Evolutionary conservation across 805 yeast genomes (phyloP).

Genomic region (Nakazawaea ernobii): DNA sequence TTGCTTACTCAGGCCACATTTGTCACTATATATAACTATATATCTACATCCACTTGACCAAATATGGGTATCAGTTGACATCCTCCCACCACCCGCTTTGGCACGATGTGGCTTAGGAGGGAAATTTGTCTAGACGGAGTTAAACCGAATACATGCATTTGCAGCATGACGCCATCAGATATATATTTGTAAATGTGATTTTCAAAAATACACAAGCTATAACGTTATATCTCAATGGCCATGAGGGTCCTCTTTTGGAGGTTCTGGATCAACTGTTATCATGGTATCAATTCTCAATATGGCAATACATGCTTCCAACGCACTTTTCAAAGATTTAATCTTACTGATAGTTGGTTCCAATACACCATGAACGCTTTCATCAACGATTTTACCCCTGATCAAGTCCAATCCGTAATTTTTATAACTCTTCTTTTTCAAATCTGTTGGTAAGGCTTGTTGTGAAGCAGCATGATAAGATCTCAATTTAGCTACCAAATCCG

Average conservation of each 20-base stretch:
- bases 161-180: too few relatives aligned
- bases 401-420: constrained; percentile 91
- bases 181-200: too few relatives aligned
- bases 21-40: too few relatives aligned
- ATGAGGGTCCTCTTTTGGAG: constrained; percentile 86
- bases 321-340: constrained; percentile 87
- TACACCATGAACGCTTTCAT: constrained; percentile 79
- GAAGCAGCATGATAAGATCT: constrained; percentile 96
- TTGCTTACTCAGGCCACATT: too few relatives aligned
- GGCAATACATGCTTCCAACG: constrained; percentile 97
- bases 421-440: constrained; percentile 76
- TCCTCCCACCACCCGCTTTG: too few relatives aligned
- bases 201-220: too few relatives aligned
- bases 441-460: constrained; percentile 81
- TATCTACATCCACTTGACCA: too few relatives aligned
- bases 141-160: too few relatives aligned
- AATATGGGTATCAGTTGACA: too few relatives aligned
- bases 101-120: too few relatives aligned
- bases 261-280: constrained; percentile 96
- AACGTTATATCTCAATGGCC: constrained; percentile 44
- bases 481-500: constrained; percentile 89
- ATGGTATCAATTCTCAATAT: constrained; percentile 96
- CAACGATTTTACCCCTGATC: constrained; percentile 85
- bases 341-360: constrained; percentile 94
- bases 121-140: too few relatives aligned